These are phyloP conservation scores for Debaryomyces singareniensis DNA, from an alignment of 1,139 yeast species.

Conservation along the genomic window DNA sequence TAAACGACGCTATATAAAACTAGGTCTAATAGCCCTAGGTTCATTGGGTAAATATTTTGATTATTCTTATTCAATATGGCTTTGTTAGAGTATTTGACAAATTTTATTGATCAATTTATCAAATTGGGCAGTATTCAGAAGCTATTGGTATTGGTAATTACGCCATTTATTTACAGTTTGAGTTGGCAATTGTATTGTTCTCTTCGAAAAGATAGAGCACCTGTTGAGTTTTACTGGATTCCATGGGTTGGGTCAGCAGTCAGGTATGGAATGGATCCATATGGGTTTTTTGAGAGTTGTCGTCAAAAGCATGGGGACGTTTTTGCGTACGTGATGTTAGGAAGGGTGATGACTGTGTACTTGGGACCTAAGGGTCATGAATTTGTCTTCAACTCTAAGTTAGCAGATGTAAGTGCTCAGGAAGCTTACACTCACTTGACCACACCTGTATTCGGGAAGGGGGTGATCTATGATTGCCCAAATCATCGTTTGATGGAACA, in stretches of 20 bases:
- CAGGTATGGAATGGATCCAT: constrained; percentile 86
- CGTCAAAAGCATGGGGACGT: constrained; percentile 85
- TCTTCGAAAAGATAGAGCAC: constrained; percentile 73
- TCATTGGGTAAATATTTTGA: too few species aligned
- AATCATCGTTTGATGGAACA: constrained; percentile 94
- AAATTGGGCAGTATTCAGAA: constrained; percentile 26
- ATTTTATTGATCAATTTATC: constrained; percentile 15
- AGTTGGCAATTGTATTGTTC: constrained; percentile 68
- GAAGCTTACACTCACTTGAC: constrained; percentile 93
- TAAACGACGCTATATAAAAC: too few species aligned
- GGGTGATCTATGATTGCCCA: constrained; percentile 95
- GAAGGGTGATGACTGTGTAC: constrained; percentile 91
- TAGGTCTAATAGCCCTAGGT: too few species aligned
- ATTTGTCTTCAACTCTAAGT: constrained; percentile 85
- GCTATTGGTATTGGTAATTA: constrained; percentile 26
- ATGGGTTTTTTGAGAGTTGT: constrained; percentile 75
- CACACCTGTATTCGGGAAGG: constrained; percentile 96
- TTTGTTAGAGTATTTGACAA: constrained; percentile 2
- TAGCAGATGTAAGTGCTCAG: constrained; percentile 89
- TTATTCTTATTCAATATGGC: constrained; percentile 1
- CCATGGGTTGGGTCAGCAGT: constrained; percentile 96
- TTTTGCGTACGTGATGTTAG: constrained; percentile 81
- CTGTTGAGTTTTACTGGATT: constrained; percentile 85
- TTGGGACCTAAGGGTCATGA: constrained; percentile 98
- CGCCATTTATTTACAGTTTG: constrained; percentile 57